Conservation (phyloP, 2,329 filamentous ascomycete species). For the Emmonsiellopsis sp. region DNA sequence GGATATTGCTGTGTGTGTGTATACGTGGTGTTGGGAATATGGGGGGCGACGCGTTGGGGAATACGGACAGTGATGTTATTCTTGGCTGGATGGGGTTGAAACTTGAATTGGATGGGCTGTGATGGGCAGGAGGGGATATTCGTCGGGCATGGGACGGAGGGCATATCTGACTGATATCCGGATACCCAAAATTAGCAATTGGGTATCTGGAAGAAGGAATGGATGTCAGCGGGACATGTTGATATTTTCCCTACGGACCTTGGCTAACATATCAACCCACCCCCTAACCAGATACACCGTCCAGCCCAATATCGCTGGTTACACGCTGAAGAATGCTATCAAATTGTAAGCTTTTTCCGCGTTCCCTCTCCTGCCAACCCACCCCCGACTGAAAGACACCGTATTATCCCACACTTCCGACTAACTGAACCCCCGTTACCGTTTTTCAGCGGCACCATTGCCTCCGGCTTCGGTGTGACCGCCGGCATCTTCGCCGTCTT, state of each 20-base stretch:
- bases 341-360: constrained; percentile 35
- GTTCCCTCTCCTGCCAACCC: background rate
- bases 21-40: background rate
- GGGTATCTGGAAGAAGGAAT: no score
- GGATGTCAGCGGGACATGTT: no score
- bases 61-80: background rate
- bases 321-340: constrained; percentile 32
- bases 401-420: background rate
- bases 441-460: constrained; percentile 33
- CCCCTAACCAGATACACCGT: constrained; percentile 38
- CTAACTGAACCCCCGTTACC: background rate
- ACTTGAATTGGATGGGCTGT: background rate
- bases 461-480: constrained; percentile 46
- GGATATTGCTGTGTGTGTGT: background rate
- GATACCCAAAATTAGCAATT: no score
- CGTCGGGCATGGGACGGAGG: no score
- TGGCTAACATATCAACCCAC: no score
- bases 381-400: no score
- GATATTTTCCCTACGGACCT: no score
- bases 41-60: background rate
- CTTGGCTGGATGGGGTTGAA: background rate
- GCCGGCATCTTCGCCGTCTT: constrained; percentile 52
- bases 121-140: background rate
- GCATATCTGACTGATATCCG: no score
- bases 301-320: constrained; percentile 39